Base-by-base conservation (phyloP, 2,329 filamentous ascomycete species). In the Penicillium digitatum region DNA sequence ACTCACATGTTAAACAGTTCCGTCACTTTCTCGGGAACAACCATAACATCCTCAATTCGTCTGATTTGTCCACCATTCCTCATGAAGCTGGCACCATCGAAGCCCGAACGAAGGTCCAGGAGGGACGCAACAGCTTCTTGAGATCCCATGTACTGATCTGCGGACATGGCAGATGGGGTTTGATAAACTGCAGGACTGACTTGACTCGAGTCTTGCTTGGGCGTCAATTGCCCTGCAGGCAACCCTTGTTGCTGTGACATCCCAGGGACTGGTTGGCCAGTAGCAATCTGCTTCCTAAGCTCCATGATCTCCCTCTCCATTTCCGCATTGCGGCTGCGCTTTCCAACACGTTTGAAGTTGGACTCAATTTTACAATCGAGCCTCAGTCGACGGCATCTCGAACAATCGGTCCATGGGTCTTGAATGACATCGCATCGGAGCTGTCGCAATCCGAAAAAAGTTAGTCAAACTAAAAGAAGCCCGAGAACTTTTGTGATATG, bases 271-370 rank as follows among this genome's bases (percentile, higher is more conserved):
- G 65, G 51, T 45, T 62, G 67, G 7, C 66, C 64, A 48, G 66
- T 69, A 10, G 74, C 76, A 49, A 80, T 74, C 60, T 80, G 75
- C 65, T 74, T 77, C 48, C 78, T 69, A 45, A 82, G 66, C 62
- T 80, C 77, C 32, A 79, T 72, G 35, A 81, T 80, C 62, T 84
- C 74, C 72, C 81, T 72, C 78, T 84, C 78, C 86, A 86, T 79
- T 72, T 82, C 76, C 69, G 84, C 82, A 80, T 87, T 78, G 76
- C 84, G 76, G 60, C 83, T 87, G 55, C 85, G 79, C 73, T 87
- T 87, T 45, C 84, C 85, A 32, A 87, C 75, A 57, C 85, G 81
- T 73, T 86, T 87, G 76, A 87, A 88, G 71, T 85, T 85, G 58
- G 83, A 81, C 65, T 87, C 84, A 69, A 88, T 86, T 65, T 84